Base-by-base conservation (phyloP, 2,329 filamentous ascomycete species). In the Penicillium aurantiogriseum region DNA sequence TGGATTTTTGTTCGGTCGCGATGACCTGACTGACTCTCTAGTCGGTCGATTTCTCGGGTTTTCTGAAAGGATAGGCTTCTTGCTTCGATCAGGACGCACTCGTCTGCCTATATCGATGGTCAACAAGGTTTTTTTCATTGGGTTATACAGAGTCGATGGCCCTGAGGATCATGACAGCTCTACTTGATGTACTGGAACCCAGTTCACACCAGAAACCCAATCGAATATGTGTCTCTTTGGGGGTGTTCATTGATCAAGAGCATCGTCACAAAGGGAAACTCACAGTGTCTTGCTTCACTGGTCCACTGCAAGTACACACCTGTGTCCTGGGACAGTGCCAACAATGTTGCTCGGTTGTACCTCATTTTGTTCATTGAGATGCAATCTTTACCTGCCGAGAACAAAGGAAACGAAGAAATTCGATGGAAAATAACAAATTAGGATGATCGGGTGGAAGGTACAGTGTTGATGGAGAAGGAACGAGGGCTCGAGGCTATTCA, bases 321-420 rank as follows among this genome's bases (percentile, higher is more conserved):
- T 59, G 63, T 66, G 15, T 67, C 65, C 50, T 67, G 69, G 62
- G 66, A 64, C 51, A 77, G 62, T 36, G 69, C 69, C 67, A 77
- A 62, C 40, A 77, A 64, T 8, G 73, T 73, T 56, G 67, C 67
- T 52, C 76, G 69, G 42, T 70, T 71, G 63, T 77, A 77, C 61
- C 64, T 74, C 68, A 71, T 68, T 58, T 63, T 68, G 58, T n/a
- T 58, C 36, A 39, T 29, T 27, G 27, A 15, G 29, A 56, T 59
- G 56, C 29, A 42, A 39, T 54, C 31, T 48, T 57, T 49, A 53
- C 59, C 33, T 52, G 19, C 31, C 4, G 38, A 45, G 51, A 53
- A 40, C 40, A 39, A 43, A 49, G 42, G 23, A 15, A 55, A 53
- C 13, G 36, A 54, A 21, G 33, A 38, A 40, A 36, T 43, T 56